Percentiles rank a stretch among this genome's conserved stretches.
These are phyloP conservation scores for Kodamaea arcana DNA, from an alignment of 1,139 yeast genomes.

Conservation along the genomic window DNA sequence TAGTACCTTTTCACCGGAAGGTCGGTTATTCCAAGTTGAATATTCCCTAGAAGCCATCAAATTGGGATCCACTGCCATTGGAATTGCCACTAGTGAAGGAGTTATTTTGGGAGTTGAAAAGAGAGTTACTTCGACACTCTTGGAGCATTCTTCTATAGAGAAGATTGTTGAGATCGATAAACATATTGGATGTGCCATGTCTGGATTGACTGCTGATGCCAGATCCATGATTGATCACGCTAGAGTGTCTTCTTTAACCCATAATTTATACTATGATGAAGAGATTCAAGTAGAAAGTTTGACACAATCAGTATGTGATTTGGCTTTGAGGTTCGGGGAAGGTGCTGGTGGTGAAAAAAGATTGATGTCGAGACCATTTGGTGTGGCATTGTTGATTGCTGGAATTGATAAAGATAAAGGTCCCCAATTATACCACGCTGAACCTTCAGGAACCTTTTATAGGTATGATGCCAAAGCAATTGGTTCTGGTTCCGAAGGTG, in stretches of 20 bases:
- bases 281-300: conserved; percentile 88
- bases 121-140: conserved; percentile 86
- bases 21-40: conserved; percentile 96
- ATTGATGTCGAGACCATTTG: conserved; percentile 98
- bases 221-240: conserved; percentile 99
- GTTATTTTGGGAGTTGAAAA: conserved; percentile 96
- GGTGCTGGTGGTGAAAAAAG: conserved; percentile 97
- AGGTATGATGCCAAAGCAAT: conserved; percentile 98
- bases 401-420: conserved; percentile 92
- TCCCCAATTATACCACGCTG: conserved; percentile 97
- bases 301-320: conserved; percentile 95
- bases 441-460: conserved; percentile 97
- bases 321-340: conserved; percentile 96
- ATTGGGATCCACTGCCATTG: conserved; percentile 95
- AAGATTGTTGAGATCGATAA: conserved; percentile 92
- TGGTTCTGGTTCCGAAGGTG: conserved; percentile 98
- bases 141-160: conserved; percentile 91
- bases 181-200: conserved; percentile 98
- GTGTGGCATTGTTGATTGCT: conserved; percentile 94
- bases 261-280: conserved; percentile 87
- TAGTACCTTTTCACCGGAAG: conserved; percentile 97
- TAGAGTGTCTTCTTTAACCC: conserved; percentile 85
- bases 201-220: conserved; percentile 98
- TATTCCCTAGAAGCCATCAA: conserved; percentile 97
- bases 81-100: conserved; percentile 95